Evolutionary conservation across 1,139 yeast genomes (phyloP).

Genomic region (Hemisphaericaspora subhashii): DNA sequence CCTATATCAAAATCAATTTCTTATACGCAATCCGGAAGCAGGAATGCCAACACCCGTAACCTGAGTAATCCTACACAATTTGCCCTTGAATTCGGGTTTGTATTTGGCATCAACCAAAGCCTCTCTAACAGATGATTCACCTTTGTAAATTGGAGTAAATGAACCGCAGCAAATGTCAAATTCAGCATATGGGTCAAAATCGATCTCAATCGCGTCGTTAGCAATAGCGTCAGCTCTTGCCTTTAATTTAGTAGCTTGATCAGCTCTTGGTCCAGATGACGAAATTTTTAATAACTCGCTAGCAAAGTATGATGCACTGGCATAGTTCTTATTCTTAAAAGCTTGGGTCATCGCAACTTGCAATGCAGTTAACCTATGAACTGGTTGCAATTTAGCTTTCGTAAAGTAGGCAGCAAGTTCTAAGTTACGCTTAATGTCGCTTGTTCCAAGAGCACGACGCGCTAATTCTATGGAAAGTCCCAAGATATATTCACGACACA

Average conservation of each 20-base stretch:
- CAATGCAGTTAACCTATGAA: slow-evolving; percentile 80
- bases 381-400: slow-evolving; percentile 70
- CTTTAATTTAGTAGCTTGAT: slow-evolving; percentile 83
- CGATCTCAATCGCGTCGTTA: slow-evolving; percentile 83
- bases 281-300: slow-evolving; percentile 71
- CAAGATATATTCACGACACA: slow-evolving; percentile 86
- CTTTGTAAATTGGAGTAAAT: slow-evolving; percentile 84
- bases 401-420: slow-evolving; percentile 97
- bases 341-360: slow-evolving; percentile 95
- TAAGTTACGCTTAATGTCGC: slow-evolving; percentile 77
- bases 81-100: slow-evolving; percentile 74
- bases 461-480: slow-evolving; percentile 88
- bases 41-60: slow-evolving; percentile 88
- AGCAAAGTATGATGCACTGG: slow-evolving; percentile 90
- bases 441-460: slow-evolving; percentile 75
- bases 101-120: slow-evolving; percentile 93
- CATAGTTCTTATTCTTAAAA: slow-evolving; percentile 82
- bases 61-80: slow-evolving; percentile 70
- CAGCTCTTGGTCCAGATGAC: slow-evolving; percentile 77
- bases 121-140: slow-evolving; percentile 67
- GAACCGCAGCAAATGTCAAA: slow-evolving; percentile 89
- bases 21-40: slow-evolving; percentile 84
- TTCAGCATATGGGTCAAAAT: slow-evolving; percentile 89
- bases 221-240: slow-evolving; percentile 77
- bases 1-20: slow-evolving; percentile 8